Evolutionary conservation across 306 rosid genomes (phyloP), one percentile per base, ranked within the genome.

Genomic region (Gynostemma pentaphyllum): DNA sequence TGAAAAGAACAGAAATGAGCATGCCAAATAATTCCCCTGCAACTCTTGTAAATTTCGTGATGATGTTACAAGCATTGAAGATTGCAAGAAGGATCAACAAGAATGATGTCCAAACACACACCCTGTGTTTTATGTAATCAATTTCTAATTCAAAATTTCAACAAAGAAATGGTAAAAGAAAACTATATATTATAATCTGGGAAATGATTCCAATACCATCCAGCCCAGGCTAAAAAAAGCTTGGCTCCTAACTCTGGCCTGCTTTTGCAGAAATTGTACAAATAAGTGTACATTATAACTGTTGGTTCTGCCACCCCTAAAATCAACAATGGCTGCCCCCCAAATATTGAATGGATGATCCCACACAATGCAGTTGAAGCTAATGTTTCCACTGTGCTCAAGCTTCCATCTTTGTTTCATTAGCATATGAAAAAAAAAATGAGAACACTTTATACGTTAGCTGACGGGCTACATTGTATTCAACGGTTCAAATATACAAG

Each of bases 291-390:
- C 98, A 88, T 88, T 27, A 91, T 87, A 48, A 85, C 82, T 5
- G 98, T 91, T 11, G 98, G 98, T 47, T 91, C 98, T 66, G 98
- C 98, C 61, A 91, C 98, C 70, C 98, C 98, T 2, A 91, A 36
- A 24, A 91, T 69, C 67, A 88, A 49, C 36, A 91, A 83, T 29
- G 98, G 98, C 16, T 91, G 98, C 1, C 98, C 96, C 23, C 96
- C 98, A 13, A 88, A 61, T 48, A 91, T 69, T 36, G 98, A 82
- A 68, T 91, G 98, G 59, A 91, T 88, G 59, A 88, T 73, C 70
- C 98, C 96, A 72, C 98, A 91, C 6, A 91, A 70, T 1, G 98
- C 95, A 16, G 98, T 91, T 32, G 98, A 88, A 49, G 88, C 82
- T 72, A 91, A 63, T 46, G 96, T 84, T 66, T 91, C 98, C 48